These are phyloP conservation scores for Hygrophoropsis aurantiaca DNA, from an alignment of 768 basidiomycete genomes.

Conservation along the genomic window DNA sequence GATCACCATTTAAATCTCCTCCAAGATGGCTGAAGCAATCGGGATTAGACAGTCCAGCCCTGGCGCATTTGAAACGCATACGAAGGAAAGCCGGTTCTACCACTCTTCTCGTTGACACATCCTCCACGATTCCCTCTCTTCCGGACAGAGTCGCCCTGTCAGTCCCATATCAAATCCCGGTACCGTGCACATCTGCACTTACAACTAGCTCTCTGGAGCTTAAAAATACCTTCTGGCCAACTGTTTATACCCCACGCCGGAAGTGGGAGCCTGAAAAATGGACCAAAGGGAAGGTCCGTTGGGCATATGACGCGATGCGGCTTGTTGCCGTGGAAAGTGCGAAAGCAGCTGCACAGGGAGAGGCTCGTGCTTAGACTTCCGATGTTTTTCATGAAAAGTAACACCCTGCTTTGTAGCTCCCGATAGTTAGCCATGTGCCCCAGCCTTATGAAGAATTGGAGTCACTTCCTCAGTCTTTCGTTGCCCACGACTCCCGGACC, in stretches of 20 bases:
- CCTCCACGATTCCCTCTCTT: constrained; percentile 42
- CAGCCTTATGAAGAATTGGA: constrained; percentile 41
- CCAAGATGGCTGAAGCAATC: constrained; percentile 68
- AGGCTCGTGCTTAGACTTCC: constrained; percentile 44
- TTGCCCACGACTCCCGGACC: constrained; percentile 69
- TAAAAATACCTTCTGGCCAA: constrained; percentile 86
- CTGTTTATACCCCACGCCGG: constrained; percentile 65
- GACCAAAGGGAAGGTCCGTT: constrained; percentile 62
- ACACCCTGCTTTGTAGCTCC: constrained; percentile 47
- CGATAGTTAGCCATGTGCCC: constrained; percentile 74
- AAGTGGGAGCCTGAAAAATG: constrained; percentile 69
- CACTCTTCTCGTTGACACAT: constrained; percentile 56
- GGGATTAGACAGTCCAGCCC: constrained; percentile 56
- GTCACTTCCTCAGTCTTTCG: constrained; percentile 36
- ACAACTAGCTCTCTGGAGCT: constrained; percentile 61
- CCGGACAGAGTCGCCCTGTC: constrained; percentile 49
- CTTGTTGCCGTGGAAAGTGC: constrained; percentile 50
- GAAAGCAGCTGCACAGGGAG: constrained; percentile 47
- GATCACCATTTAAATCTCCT: not conserved
- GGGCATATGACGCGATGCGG: constrained; percentile 74
- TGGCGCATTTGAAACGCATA: constrained; percentile 78
- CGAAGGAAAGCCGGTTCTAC: constrained; percentile 49
- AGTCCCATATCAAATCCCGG: constrained; percentile 53
- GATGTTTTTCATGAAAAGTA: not conserved
- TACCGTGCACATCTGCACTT: constrained; percentile 68